Evolutionary conservation across 306 rosid genomes (phyloP), one percentile per base, ranked within the genome.

Genomic region (Vachellia pachyceras): DNA sequence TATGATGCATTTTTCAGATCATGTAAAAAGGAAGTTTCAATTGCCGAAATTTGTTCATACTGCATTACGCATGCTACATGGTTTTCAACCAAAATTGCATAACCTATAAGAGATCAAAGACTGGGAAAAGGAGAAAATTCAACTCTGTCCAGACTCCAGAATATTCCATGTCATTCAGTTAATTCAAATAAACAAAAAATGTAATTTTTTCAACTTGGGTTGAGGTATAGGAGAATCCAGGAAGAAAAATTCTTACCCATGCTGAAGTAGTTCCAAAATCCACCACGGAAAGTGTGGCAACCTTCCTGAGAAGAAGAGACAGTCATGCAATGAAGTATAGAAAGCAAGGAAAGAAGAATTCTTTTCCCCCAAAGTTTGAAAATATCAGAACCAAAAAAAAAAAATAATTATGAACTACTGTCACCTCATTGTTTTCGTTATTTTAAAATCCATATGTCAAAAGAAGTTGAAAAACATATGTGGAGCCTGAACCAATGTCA

Each of bases 211-310:
- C 72, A 78, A 69, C 72, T 50, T 54, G 39, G 77, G n/a, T 80
- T 79, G 57, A 83, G 80, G 36, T 45, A 58, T 13, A 75, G 52
- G 47, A 49, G 82, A 79, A 72, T 50, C 46, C 36, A 22, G 72
- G 79, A 69, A 69, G 72, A 84, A 79, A 47, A 46, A 80, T 20
- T 81, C 90, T 87, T 86, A 93, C 99, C 99, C 97, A 95, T 91
- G 87, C 99, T 95, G 86, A 93, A 95, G 90, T 93, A 91, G 90
- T 95, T 95, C 97, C 98, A 93, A 85, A 93, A 95, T 75, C 99
- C 99, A 9, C 99, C 99, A 41, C 98, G 99, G 83, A 91, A 95
- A 25, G 98, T 95, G 82, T 90, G 93, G 83, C 29, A 85, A 69
- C 99, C 99, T 72, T 89, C 97, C 99, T 93, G 96, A 70, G 54